Evolutionary conservation across 345 rosid species (phyloP).

Genomic region (Lepidium didymum): DNA sequence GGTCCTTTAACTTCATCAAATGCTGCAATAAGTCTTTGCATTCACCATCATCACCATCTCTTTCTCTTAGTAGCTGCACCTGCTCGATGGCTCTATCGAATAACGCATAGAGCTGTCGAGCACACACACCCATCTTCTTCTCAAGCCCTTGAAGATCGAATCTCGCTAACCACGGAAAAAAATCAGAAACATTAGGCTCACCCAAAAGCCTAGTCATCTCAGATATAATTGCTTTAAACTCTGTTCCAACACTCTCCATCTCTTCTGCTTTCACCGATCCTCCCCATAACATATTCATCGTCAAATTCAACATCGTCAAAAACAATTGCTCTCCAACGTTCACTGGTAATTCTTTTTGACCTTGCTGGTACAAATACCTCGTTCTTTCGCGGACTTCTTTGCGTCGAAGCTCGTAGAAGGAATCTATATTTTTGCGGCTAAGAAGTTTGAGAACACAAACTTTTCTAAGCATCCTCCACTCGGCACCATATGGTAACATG

Average conservation of each 20-base stretch:
- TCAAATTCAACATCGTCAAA: conserved; percentile 26
- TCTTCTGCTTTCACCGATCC: conserved; percentile 27
- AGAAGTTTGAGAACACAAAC: conserved; percentile 15
- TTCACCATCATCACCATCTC: background rate
- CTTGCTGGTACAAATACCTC: background rate
- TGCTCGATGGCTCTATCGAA: conserved; percentile 35
- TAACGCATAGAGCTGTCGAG: conserved; percentile 30
- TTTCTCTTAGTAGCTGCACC: background rate
- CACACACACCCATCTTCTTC: conserved; percentile 25
- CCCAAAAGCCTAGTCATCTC: conserved; percentile 18
- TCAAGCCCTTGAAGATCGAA: conserved; percentile 47
- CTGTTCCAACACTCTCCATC: conserved; percentile 6
- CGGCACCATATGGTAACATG: conserved; percentile 33
- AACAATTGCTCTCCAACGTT: conserved; percentile 36
- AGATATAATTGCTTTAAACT: conserved; percentile 13
- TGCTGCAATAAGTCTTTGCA: conserved; percentile 17
- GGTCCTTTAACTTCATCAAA: conserved; percentile 26
- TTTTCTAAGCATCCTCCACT: conserved; percentile 42
- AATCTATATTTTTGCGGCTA: conserved; percentile 31
- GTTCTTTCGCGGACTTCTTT: conserved; percentile 24
- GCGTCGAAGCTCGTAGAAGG: conserved; percentile 28
- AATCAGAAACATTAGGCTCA: conserved; percentile 49
- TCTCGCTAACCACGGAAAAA: conserved; percentile 39
- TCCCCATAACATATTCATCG: conserved; percentile 46
- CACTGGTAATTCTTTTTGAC: conserved; percentile 13